These are phyloP conservation scores for Tylopilus sp. DNA, from an alignment of 768 basidiomycete genomes.

Conservation along the genomic window DNA sequence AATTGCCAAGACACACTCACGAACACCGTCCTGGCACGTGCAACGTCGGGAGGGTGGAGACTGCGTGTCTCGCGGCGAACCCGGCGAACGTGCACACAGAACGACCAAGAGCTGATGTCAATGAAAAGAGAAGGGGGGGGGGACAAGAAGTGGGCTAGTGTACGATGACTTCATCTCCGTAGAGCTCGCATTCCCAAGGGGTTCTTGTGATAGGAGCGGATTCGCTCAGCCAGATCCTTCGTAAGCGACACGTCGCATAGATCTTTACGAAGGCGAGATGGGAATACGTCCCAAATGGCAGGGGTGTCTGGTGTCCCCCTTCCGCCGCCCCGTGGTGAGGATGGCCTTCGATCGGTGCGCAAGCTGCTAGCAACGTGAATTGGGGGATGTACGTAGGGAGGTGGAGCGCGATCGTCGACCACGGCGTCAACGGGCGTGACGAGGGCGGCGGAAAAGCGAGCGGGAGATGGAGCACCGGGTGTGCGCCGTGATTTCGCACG, in stretches of 20 bases:
- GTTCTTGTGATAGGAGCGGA: constrained; percentile 45
- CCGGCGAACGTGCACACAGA: not conserved
- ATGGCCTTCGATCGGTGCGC: not conserved
- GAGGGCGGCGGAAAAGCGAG: constrained; percentile 57
- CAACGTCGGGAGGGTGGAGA: too few species aligned
- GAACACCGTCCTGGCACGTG: too few species aligned
- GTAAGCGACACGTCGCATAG: constrained; percentile 72
- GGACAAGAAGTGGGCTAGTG: not conserved
- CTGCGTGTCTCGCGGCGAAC: too few species aligned
- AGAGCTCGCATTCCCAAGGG: constrained; percentile 79
- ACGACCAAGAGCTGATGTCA: too few species aligned
- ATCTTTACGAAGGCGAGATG: constrained; percentile 72
- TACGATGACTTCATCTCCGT: constrained; percentile 35
- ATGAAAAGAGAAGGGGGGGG: not conserved
- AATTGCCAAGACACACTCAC: constrained; percentile 9
- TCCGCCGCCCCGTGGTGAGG: constrained; percentile 14
- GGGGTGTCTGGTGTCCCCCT: constrained; percentile 20
- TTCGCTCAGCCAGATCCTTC: constrained; percentile 75
- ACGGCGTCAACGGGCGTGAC: constrained; percentile 59
- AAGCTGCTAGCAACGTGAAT: constrained; percentile 48
- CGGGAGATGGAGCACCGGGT: constrained; percentile 68
- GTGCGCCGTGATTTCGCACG: constrained; percentile 34
- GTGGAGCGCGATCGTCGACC: constrained; percentile 63
- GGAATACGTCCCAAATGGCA: constrained; percentile 56
- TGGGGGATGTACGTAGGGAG: constrained; percentile 57